These are phyloP conservation scores for Meyerozyma carpophila DNA, from an alignment of 1,139 yeast genomes.

Conservation along the genomic window DNA sequence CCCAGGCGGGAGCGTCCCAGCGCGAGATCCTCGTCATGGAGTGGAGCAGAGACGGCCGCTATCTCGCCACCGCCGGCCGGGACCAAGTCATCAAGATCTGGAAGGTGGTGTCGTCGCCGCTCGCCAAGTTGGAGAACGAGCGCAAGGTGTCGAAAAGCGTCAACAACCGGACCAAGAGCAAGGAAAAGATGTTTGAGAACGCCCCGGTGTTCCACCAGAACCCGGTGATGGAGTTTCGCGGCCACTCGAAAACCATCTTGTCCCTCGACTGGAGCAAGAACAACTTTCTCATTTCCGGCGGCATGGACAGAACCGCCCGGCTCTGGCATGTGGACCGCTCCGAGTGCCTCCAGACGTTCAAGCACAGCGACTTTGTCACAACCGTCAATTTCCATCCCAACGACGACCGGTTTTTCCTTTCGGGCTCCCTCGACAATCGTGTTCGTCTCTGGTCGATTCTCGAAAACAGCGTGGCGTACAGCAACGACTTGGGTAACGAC, in stretches of 20 bases:
- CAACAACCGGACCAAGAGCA: not conserved
- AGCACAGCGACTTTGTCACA: constrained; percentile 79
- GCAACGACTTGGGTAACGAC: constrained; percentile 41
- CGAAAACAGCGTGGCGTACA: constrained; percentile 42
- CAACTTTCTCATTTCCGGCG: constrained; percentile 71
- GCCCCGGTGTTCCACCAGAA: constrained; percentile 80
- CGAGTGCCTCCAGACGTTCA: constrained; percentile 59
- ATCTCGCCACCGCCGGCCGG: constrained; percentile 78
- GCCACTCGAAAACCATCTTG: constrained; percentile 67
- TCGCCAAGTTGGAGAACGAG: constrained; percentile 48
- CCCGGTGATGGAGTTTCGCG: constrained; percentile 58
- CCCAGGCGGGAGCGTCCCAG: constrained; percentile 8
- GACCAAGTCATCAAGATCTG: constrained; percentile 65
- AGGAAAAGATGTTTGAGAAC: constrained; percentile 23
- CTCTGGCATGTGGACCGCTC: constrained; percentile 79
- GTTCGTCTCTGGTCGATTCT: constrained; percentile 83
- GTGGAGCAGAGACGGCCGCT: constrained; percentile 77
- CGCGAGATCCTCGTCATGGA: constrained; percentile 67
- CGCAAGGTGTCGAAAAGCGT: constrained; percentile 9
- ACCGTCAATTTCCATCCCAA: constrained; percentile 76
- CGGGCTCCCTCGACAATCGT: constrained; percentile 77
- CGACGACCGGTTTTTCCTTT: constrained; percentile 82
- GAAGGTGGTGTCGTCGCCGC: constrained; percentile 72
- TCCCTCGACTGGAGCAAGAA: constrained; percentile 87
- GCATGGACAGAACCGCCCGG: constrained; percentile 80